Percentiles rank a stretch among this genome's conserved stretches.
Conservation (phyloP, 257 asterid species). For the Solanum pimpinellifolium region DNA sequence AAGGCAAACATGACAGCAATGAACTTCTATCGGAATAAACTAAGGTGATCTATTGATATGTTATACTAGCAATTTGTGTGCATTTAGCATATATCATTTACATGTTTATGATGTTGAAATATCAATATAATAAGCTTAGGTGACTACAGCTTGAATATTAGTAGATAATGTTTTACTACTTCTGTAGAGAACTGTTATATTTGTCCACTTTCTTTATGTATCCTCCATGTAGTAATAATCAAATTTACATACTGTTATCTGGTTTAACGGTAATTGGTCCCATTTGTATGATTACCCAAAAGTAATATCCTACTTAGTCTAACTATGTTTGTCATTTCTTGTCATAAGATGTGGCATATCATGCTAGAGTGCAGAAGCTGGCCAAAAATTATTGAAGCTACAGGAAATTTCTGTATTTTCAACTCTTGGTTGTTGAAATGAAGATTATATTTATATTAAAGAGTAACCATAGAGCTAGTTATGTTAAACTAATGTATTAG, state of each 20-base stretch:
- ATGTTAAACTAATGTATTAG: neutral
- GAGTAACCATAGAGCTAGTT: neutral
- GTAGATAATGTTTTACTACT: neutral
- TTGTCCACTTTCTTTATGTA: neutral
- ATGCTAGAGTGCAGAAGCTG: neutral
- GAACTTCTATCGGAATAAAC: constrained; percentile 56
- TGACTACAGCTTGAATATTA: neutral
- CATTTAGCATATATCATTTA: neutral
- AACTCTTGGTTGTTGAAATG: neutral
- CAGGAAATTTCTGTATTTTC: neutral
- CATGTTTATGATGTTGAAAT: neutral
- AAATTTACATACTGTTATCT: neutral
- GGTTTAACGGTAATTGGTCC: neutral
- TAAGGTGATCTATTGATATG: constrained; percentile 25
- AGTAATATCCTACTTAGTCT: neutral
- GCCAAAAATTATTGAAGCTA: neutral
- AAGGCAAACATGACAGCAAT: constrained; percentile 57
- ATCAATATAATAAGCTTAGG: neutral
- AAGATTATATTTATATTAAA: neutral
- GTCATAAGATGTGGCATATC: neutral
- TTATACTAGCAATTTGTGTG: neutral
- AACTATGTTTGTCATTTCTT: neutral
- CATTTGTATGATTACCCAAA: neutral
- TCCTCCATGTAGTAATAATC: neutral
- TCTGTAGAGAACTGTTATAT: neutral